Percentiles rank a stretch among this genome's conserved stretches.
Evolutionary conservation across 2,329 filamentous ascomycete species (phyloP).

Genomic region (Bipolaris victoriae): DNA sequence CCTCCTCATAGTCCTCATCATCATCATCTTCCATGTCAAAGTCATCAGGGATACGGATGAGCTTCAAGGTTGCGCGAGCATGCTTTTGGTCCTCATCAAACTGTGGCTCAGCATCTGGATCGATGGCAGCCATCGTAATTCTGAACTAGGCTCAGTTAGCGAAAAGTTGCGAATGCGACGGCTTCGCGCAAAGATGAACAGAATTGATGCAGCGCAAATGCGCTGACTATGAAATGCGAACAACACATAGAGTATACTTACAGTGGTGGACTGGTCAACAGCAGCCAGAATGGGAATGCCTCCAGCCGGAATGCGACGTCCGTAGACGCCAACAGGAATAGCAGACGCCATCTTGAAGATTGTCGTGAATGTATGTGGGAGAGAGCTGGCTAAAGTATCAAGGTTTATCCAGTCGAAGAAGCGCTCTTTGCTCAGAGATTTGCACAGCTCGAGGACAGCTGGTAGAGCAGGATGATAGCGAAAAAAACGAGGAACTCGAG

Average conservation of each 20-base stretch:
- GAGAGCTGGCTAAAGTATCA: slow-evolving; percentile 6
- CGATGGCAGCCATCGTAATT: slow-evolving; percentile 98
- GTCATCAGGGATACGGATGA: slow-evolving; percentile 74
- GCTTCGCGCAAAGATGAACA: neutral
- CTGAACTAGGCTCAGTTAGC: slow-evolving; percentile 70
- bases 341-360: slow-evolving; percentile 44
- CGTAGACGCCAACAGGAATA: slow-evolving; percentile 79
- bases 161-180: slow-evolving; percentile 10
- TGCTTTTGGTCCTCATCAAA: slow-evolving; percentile 52
- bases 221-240: neutral
- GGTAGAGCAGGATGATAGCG: slow-evolving; percentile 20
- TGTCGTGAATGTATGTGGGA: slow-evolving; percentile 11
- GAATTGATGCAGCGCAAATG: neutral
- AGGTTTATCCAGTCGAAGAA: neutral
- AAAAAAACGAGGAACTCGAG: slow-evolving; percentile 20
- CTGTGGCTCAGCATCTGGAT: slow-evolving; percentile 74
- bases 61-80: slow-evolving; percentile 85
- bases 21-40: slow-evolving; percentile 60
- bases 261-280: slow-evolving; percentile 77
- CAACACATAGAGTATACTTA: slow-evolving; percentile 58
- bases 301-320: slow-evolving; percentile 86
- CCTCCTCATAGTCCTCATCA: slow-evolving; percentile 55
- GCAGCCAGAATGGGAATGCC: slow-evolving; percentile 81
- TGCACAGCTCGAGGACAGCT: slow-evolving; percentile 29
- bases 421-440: slow-evolving; percentile 15